These are phyloP conservation scores for Metschnikowia shivogae DNA, from an alignment of 805 yeast species.

Conservation along the genomic window DNA sequence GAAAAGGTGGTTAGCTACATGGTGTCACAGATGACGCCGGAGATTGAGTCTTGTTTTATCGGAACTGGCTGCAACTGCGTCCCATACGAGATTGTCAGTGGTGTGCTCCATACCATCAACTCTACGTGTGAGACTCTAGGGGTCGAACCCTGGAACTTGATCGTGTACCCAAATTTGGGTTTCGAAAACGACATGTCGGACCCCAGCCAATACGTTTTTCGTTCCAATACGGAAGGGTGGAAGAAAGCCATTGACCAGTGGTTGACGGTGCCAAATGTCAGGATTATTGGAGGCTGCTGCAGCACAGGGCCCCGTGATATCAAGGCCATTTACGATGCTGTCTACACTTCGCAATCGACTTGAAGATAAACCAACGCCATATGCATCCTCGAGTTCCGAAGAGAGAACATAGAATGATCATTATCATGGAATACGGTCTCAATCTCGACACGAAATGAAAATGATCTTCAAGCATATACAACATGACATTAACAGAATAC, in stretches of 20 bases:
- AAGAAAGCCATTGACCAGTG: slow-evolving; percentile 36
- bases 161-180: slow-evolving; percentile 76
- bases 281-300: slow-evolving; percentile 72
- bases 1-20: slow-evolving; percentile 29
- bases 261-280: slow-evolving; percentile 38
- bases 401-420: no score
- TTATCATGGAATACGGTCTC: no score
- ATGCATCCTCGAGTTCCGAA: no score
- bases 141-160: slow-evolving; percentile 32
- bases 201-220: slow-evolving; percentile 25
- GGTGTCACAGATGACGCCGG: slow-evolving; percentile 11
- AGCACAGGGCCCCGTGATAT: slow-evolving; percentile 55
- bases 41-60: slow-evolving; percentile 26
- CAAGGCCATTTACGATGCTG: slow-evolving; percentile 10
- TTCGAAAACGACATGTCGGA: slow-evolving; percentile 52
- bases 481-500: no score
- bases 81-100: slow-evolving; percentile 38
- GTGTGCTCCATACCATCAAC: slow-evolving; percentile 35
- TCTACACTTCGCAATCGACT: background rate
- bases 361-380: no score
- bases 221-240: slow-evolving; percentile 30
- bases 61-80: slow-evolving; percentile 73
- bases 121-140: slow-evolving; percentile 9
- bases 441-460: no score
- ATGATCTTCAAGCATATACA: no score